phyloP scores from a whole-genome alignment of 106 monocot species.

The Phalaenopsis equestris region DNA sequence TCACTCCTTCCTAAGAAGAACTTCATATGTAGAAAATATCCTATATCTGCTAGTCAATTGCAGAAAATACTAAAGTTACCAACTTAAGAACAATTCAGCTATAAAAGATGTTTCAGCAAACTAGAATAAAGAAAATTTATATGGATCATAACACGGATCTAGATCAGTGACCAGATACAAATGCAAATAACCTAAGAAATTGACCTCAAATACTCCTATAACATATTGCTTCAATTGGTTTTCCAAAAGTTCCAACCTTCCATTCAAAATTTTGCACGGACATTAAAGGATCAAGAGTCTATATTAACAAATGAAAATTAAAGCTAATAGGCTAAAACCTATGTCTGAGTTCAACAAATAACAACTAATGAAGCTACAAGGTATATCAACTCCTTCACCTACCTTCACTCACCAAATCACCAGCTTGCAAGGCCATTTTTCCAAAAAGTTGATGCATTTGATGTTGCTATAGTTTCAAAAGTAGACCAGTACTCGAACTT shows the following conservation, averaged over 20 bases:
- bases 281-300: neutral
- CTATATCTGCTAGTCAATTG: neutral
- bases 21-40: neutral
- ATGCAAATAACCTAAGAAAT: neutral
- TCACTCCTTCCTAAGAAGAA: neutral
- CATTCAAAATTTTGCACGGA: neutral
- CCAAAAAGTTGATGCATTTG: neutral
- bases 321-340: neutral
- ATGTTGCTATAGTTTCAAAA: neutral
- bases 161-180: neutral
- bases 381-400: neutral
- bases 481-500: neutral
- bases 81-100: neutral
- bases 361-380: neutral
- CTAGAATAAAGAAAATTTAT: neutral
- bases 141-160: neutral
- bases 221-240: neutral
- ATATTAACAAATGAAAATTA: neutral
- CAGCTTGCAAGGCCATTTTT: neutral
- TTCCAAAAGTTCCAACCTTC: neutral
- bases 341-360: neutral
- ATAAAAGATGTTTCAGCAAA: neutral
- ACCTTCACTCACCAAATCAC: neutral
- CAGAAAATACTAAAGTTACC: neutral
- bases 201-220: neutral